These are phyloP conservation scores for Rubus idaeus DNA, from an alignment of 306 rosid genomes.

Conservation along the genomic window DNA sequence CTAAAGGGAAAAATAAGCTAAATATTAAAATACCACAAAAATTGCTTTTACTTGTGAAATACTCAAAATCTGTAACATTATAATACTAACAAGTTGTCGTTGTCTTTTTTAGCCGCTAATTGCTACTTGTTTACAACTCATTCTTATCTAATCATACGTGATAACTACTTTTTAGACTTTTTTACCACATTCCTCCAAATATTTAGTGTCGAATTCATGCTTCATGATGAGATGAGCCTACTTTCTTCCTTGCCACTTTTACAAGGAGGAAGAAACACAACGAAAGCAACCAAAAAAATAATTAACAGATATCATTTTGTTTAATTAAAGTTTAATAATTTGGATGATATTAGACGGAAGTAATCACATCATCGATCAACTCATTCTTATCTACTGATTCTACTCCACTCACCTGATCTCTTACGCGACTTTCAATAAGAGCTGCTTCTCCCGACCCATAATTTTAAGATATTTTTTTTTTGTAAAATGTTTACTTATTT, in stretches of 20 bases:
- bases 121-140: not conserved
- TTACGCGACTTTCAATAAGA: not conserved
- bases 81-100: not conserved
- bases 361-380: not conserved
- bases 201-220: not conserved
- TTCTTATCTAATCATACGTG: not conserved
- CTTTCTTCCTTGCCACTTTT: not conserved
- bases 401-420: not conserved
- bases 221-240: not conserved
- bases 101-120: not conserved
- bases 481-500: too few relatives aligned
- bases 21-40: too few relatives aligned
- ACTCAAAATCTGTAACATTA: not conserved
- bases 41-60: not conserved
- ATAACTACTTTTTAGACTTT: conserved; percentile 6
- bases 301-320: not conserved
- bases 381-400: not conserved
- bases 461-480: too few relatives aligned
- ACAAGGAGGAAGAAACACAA: not conserved
- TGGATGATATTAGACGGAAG: not conserved
- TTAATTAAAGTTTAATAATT: not conserved
- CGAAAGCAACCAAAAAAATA: not conserved
- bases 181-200: not conserved
- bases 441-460: too few relatives aligned
- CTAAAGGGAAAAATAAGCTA: too few relatives aligned